Base-by-base conservation (phyloP, 805 yeast genomes). In the Candida maesae region DNA sequence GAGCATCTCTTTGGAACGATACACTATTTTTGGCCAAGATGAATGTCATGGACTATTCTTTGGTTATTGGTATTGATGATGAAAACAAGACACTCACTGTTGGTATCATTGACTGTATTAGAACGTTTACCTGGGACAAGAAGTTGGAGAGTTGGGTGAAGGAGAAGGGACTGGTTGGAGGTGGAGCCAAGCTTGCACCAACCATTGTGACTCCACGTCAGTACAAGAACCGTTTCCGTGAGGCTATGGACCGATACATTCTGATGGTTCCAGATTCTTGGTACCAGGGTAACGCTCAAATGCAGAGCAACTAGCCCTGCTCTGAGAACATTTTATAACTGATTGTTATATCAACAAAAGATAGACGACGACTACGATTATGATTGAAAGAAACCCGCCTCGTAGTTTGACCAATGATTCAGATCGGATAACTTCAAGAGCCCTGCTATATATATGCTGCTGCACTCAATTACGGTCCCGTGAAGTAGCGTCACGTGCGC, bases 71-170 rank as follows among this genome's bases (percentile, higher is more conserved):
- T 0, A 86, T 93, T 30, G 95, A 93, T 58, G 67, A 64, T 36
- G 73, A 76, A 17, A 75, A 75, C 47, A 73, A 74, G 38, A 81
- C 81, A 40, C 68, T 93, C 27, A 88, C 89, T 15, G 96, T 90
- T 12, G 99, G 99, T 4, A 90, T 93, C 30, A 90, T 93, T 46
- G 84, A 93, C 61, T 93, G 95, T 70, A 80, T 93, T 33, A 66
- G 99, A 44, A 89, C 99, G 0, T 93, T 91, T 55, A 93, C 99
- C 0, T 93, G 99, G 99, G 99, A 93, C 56, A 93, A 93, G 63
- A 93, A 90, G 63, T 77, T 93, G 20, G 99, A 93, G 60, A 89
- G 95, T 60, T 93, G 99, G 99, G 99, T 93, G 27, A 93, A 93
- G 60, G 99, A 95, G 42, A 84, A 87, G 54, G 90, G 91, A 1